A percentile compares a stretch with the other conserved stretches of the same genome.
phyloP scores from a whole-genome alignment of 2,329 filamentous ascomycete genomes.

The Malbranchea cinnamomea region DNA sequence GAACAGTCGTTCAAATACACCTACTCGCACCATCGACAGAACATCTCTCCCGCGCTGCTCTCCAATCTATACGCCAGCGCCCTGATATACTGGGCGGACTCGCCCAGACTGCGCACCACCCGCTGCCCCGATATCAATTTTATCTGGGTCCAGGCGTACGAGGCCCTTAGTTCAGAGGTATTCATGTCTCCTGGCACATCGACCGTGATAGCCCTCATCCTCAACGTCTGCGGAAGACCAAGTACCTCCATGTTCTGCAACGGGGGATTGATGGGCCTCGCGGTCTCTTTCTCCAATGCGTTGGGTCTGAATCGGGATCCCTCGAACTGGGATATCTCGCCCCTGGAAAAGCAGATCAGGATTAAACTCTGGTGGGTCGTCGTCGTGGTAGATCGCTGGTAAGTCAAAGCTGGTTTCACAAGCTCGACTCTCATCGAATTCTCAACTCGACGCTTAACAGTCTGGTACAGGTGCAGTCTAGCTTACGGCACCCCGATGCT shows the following conservation, averaged over 20 bases:
- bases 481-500: slow-evolving; percentile 40
- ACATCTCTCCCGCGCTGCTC: slow-evolving; percentile 38
- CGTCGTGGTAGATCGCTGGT: slow-evolving; percentile 42
- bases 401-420: slow-evolving; percentile 8
- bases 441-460: slow-evolving; percentile 2
- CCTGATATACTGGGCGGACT: slow-evolving; percentile 36
- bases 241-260: slow-evolving; percentile 42
- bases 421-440: neutral
- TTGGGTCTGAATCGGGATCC: slow-evolving; percentile 42
- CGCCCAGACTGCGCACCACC: slow-evolving; percentile 19
- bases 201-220: slow-evolving; percentile 36
- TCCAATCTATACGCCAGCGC: slow-evolving; percentile 38
- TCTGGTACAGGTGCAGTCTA: slow-evolving; percentile 31
- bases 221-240: slow-evolving; percentile 42
- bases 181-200: slow-evolving; percentile 39
- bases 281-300: slow-evolving; percentile 38
- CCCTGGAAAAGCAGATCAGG: slow-evolving; percentile 35
- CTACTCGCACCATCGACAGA: slow-evolving; percentile 26
- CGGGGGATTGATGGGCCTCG: slow-evolving; percentile 35
- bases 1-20: slow-evolving; percentile 31
- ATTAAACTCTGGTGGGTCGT: slow-evolving; percentile 44
- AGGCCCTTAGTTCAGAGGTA: slow-evolving; percentile 40
- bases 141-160: slow-evolving; percentile 43
- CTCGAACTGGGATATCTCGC: slow-evolving; percentile 37
- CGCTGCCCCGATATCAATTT: slow-evolving; percentile 38